phyloP scores from a whole-genome alignment of 768 basidiomycete genomes.

The Leccinellum albellum region DNA sequence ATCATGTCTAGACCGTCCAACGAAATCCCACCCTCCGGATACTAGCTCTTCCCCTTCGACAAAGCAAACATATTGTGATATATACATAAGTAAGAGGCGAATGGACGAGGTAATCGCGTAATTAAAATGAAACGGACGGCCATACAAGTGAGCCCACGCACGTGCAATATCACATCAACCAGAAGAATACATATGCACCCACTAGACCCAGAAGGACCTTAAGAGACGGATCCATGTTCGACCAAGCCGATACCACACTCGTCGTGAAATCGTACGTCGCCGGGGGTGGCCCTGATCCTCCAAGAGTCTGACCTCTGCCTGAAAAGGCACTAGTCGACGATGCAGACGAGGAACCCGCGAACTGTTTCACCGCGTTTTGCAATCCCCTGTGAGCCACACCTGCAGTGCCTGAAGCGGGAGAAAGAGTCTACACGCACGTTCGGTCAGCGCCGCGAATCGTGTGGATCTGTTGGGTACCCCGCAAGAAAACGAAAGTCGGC shows the following conservation, averaged over 20 bases:
- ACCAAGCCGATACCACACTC: slow-evolving; percentile 35
- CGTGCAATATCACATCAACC: slow-evolving; percentile 31
- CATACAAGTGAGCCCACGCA: not conserved
- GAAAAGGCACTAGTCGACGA: slow-evolving; percentile 49
- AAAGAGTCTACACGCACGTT: slow-evolving; percentile 39
- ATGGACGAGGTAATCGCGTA: not conserved
- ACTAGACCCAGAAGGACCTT: slow-evolving; percentile 61
- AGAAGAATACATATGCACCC: slow-evolving; percentile 59
- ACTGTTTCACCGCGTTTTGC: slow-evolving; percentile 53
- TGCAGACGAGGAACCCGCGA: slow-evolving; percentile 39
- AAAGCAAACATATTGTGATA: not conserved
- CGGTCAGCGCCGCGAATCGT: slow-evolving; percentile 70
- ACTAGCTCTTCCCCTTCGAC: not conserved
- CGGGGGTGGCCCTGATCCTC: slow-evolving; percentile 42
- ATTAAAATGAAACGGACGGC: not conserved
- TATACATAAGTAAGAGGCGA: not conserved
- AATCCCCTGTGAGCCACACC: slow-evolving; percentile 44
- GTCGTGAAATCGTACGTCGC: slow-evolving; percentile 34
- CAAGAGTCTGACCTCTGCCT: slow-evolving; percentile 73
- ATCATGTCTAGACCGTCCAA: too few relatives aligned
- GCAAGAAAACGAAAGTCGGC: slow-evolving; percentile 83
- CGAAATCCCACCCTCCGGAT: too few relatives aligned
- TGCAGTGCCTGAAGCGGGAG: slow-evolving; percentile 2
- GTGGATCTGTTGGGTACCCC: slow-evolving; percentile 62
- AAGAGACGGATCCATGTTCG: slow-evolving; percentile 61